Conservation (phyloP, 148 eudicot genomes). For the Persicaria tinctoria region DNA sequence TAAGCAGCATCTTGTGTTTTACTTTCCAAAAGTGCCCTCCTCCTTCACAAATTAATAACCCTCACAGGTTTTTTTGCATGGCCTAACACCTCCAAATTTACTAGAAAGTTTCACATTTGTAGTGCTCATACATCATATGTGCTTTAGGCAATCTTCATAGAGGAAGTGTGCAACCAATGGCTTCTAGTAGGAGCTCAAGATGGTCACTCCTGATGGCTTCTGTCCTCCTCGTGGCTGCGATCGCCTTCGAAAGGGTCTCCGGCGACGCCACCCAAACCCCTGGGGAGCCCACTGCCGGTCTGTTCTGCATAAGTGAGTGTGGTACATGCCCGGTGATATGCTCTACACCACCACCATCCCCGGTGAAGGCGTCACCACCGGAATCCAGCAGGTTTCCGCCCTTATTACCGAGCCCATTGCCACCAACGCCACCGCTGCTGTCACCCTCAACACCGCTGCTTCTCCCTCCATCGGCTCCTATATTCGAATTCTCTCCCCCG, state of each 20-base stretch:
- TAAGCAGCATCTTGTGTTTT: background rate
- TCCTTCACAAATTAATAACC: background rate
- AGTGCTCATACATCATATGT: background rate
- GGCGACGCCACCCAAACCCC: constrained; percentile 18
- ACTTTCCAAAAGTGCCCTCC: constrained; percentile 2
- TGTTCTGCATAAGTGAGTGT: constrained; percentile 76
- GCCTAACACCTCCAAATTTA: background rate
- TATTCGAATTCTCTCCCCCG: background rate
- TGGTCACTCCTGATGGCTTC: background rate
- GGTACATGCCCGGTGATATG: constrained; percentile 71
- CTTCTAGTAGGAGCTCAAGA: background rate
- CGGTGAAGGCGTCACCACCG: constrained; percentile 13
- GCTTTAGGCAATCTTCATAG: too few species aligned
- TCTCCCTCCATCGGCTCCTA: background rate
- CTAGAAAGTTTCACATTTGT: background rate
- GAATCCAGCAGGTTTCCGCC: constrained; percentile 8
- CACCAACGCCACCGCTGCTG: constrained; percentile 19
- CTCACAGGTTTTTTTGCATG: background rate
- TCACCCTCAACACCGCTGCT: constrained; percentile 15
- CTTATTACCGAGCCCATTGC: constrained; percentile 8
- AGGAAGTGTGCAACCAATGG: background rate
- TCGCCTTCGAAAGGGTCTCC: background rate
- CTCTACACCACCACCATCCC: constrained; percentile 64
- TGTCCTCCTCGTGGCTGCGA: background rate
- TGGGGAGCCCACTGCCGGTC: constrained; percentile 21